Base-by-base conservation (phyloP, 371 early-diverging fungal genomes). In the Smittium culicis region DNA sequence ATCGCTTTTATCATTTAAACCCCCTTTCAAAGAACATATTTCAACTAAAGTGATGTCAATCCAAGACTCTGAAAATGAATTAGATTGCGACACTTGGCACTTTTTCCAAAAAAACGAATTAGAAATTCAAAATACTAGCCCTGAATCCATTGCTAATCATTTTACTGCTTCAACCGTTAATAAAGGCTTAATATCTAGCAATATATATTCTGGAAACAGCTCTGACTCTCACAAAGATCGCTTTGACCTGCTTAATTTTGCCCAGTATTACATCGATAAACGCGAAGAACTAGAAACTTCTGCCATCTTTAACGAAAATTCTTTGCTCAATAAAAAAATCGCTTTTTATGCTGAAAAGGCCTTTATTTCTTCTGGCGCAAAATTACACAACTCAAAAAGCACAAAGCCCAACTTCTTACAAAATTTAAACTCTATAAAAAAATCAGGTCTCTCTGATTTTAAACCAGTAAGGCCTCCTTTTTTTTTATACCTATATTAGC, bases 141-240 rank as follows among this genome's bases (percentile, higher is more conserved):
- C 75, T 34, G 75, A 75, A 30, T 73, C 54, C 32, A 74, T 72
- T 62, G 74, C 67, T 74, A 74, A 74, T 67, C 28, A 57, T 31
- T 3, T 8, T 27, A 24, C 32, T 1, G 17, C 32, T 45, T 45
- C 45, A 45, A 45, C 20, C 20, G 45, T 45, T 11, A 45, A 45
- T 20, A 45, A 45, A 45, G 20, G 45, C 20, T 20, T 45, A 45
- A 20, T 20, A 45, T 11, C 45, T 20, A 45, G 5, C 45, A 20
- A 45, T 20, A 45, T 45, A 45, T 45, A 45, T 45, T 11, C 11
- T 20, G 5, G 11, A 45, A 45, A 45, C 20, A 20, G 20, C 5
- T 11, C 5, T 45, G 45, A 45, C n/a, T n/a, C n/a, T 11, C 5
- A 45, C 5, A 20, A 11, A 45, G 45, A 45, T 45, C 20, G 20